Conservation (phyloP, 805 yeast species). For the Saccharomycopsis schoenii region DNA sequence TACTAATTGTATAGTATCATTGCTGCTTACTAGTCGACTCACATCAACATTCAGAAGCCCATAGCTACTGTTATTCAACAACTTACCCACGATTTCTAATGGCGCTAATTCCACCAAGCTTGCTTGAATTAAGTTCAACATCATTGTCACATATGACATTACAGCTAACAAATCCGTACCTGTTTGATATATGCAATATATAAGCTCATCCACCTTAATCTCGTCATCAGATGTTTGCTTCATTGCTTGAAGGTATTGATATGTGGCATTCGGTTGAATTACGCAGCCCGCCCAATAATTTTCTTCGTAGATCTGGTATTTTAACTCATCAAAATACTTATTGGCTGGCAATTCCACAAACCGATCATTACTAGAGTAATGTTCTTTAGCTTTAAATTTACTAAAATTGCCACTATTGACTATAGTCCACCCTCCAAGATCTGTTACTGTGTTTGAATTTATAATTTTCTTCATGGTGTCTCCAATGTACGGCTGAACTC, state of each 20-base stretch:
- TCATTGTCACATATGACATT: conserved; percentile 4
- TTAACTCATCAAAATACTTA: conserved; percentile 2
- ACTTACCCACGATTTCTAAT: neutral
- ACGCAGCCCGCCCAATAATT: conserved; percentile 18
- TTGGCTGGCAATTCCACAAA: neutral
- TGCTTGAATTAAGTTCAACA: neutral
- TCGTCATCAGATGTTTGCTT: neutral
- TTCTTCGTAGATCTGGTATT: conserved; percentile 5
- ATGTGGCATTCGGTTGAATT: conserved; percentile 9
- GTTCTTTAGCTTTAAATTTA: neutral
- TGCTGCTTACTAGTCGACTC: neutral
- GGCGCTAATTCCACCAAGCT: conserved; percentile 1
- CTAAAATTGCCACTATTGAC: conserved; percentile 4
- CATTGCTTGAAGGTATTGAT: neutral
- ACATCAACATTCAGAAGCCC: neutral
- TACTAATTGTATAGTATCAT: neutral
- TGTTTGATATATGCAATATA: conserved; percentile 7
- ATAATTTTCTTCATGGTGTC: neutral
- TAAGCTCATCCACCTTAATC: neutral
- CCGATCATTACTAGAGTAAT: neutral
- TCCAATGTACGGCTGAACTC: conserved; percentile 6
- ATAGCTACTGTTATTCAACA: neutral
- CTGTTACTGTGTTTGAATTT: neutral
- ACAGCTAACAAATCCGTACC: conserved; percentile 10
- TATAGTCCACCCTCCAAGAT: conserved; percentile 9